phyloP scores from a whole-genome alignment of 1,139 yeast species.

The Meyerozyma smithsonii region DNA sequence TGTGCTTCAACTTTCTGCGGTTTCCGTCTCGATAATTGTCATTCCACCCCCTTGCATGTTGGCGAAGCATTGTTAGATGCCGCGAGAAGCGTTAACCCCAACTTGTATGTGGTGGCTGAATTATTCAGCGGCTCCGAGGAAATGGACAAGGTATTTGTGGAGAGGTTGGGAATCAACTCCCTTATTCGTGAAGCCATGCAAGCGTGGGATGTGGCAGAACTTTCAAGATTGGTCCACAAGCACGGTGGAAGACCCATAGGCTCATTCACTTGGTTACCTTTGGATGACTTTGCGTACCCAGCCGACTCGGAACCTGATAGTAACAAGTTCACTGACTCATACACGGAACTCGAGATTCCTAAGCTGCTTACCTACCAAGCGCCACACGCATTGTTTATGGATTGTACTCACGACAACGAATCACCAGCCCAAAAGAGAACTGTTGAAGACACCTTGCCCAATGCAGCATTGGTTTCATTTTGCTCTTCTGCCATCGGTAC shows the following conservation, averaged over 20 bases:
- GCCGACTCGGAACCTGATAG: constrained; percentile 38
- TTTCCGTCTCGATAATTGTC: constrained; percentile 91
- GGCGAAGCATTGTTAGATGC: constrained; percentile 85
- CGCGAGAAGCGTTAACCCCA: constrained; percentile 80
- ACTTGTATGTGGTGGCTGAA: constrained; percentile 91
- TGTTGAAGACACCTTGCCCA: constrained; percentile 89
- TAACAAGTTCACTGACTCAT: constrained; percentile 33
- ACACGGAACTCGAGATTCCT: constrained; percentile 58
- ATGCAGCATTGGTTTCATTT: constrained; percentile 89
- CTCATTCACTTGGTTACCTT: constrained; percentile 71
- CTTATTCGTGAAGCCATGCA: constrained; percentile 96
- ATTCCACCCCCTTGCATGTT: constrained; percentile 92
- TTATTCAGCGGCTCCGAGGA: constrained; percentile 89
- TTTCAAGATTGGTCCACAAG: constrained; percentile 79
- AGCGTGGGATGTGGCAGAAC: constrained; percentile 83
- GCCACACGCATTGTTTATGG: constrained; percentile 95
- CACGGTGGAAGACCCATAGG: constrained; percentile 98
- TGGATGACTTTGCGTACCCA: constrained; percentile 68
- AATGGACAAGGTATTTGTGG: constrained; percentile 86
- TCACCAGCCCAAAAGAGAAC: constrained; percentile 86
- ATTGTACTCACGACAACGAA: constrained; percentile 95
- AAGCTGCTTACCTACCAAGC: constrained; percentile 58
- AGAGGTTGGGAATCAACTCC: constrained; percentile 81
- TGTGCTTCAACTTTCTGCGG: constrained; percentile 83
- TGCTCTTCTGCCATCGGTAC: constrained; percentile 95